Evolutionary conservation across 2,329 filamentous ascomycete genomes (phyloP).

Genomic region (Shiraia sp.): DNA sequence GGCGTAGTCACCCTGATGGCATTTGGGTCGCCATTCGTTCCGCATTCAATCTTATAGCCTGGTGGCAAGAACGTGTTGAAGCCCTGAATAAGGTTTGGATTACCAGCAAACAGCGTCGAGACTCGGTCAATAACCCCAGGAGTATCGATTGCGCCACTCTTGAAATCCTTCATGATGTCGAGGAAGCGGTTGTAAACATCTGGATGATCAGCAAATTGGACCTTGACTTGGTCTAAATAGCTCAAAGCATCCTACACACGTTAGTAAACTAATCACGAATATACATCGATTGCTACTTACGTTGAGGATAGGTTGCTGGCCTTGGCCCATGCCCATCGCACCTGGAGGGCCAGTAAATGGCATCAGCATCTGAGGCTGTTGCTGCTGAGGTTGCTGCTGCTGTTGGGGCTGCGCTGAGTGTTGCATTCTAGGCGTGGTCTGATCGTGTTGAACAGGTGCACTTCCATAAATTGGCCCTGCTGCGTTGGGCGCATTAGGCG

Average conservation of each 20-base stretch:
- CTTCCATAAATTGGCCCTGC: slow-evolving; percentile 71
- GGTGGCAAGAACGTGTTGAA: slow-evolving; percentile 98
- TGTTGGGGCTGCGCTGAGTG: slow-evolving; percentile 59
- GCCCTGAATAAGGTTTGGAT: slow-evolving; percentile 92
- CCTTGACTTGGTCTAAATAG: slow-evolving; percentile 97
- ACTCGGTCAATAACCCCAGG: slow-evolving; percentile 97
- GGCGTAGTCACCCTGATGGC: slow-evolving; percentile 96
- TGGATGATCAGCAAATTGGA: slow-evolving; percentile 94
- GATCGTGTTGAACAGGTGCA: slow-evolving; percentile 63
- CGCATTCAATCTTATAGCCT: slow-evolving; percentile 95
- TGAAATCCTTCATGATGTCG: slow-evolving; percentile 99
- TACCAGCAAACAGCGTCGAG: slow-evolving; percentile 91
- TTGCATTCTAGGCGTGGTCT: slow-evolving; percentile 63
- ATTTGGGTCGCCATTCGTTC: slow-evolving; percentile 89
- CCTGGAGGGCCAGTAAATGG: slow-evolving; percentile 51
- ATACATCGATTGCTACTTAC: background rate
- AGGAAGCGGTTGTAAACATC: slow-evolving; percentile 97
- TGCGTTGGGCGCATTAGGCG: slow-evolving; percentile 63
- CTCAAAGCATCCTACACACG: slow-evolving; percentile 73
- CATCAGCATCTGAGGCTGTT: slow-evolving; percentile 57
- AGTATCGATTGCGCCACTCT: slow-evolving; percentile 97
- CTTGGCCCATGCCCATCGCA: slow-evolving; percentile 68
- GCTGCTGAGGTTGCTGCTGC: slow-evolving; percentile 31
- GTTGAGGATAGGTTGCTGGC: slow-evolving; percentile 83
- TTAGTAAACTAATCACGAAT: slow-evolving; percentile 7